Conservation (phyloP, 2,329 filamentous ascomycete species). For the Bisporella sp. region DNA sequence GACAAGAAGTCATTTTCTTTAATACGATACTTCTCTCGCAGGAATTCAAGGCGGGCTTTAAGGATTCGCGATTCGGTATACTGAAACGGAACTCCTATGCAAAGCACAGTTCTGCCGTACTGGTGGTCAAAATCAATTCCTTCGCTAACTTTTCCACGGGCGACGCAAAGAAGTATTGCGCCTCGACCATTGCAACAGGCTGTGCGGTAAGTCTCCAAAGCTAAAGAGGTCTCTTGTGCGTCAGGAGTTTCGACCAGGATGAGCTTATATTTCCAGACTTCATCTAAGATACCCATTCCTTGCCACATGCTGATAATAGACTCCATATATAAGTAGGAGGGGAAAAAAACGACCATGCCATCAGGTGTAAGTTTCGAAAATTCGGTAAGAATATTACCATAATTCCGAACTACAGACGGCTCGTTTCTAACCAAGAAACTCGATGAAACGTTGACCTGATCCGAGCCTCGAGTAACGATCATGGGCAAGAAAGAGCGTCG, state of each 20-base stretch:
- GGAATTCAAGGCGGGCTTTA: slow-evolving; percentile 89
- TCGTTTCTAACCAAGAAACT: slow-evolving; percentile 95
- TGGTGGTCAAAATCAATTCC: slow-evolving; percentile 99
- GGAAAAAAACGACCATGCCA: slow-evolving; percentile 98
- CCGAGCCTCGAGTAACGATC: slow-evolving; percentile 92
- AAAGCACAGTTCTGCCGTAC: slow-evolving; percentile 90
- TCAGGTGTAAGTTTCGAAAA: slow-evolving; percentile 95
- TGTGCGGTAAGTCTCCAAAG: slow-evolving; percentile 92
- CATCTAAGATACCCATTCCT: slow-evolving; percentile 93
- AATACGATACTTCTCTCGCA: slow-evolving; percentile 96
- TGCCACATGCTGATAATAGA: slow-evolving; percentile 99
- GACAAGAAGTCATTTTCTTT: slow-evolving; percentile 96
- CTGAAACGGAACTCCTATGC: slow-evolving; percentile 96
- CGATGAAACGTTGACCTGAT: slow-evolving; percentile 88
- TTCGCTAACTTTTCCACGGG: slow-evolving; percentile 93
- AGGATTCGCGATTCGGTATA: slow-evolving; percentile 97
- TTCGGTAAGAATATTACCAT: slow-evolving; percentile 86
- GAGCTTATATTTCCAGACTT: slow-evolving; percentile 98
- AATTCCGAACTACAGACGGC: slow-evolving; percentile 93
- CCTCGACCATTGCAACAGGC: slow-evolving; percentile 96
- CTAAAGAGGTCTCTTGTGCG: slow-evolving; percentile 91
- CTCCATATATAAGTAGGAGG: slow-evolving; percentile 98
- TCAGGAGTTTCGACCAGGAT: slow-evolving; percentile 97
- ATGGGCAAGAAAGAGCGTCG: slow-evolving; percentile 93
- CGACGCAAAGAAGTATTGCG: slow-evolving; percentile 88